A percentile compares a stretch with the other conserved stretches of the same genome.
phyloP scores from a whole-genome alignment of 257 asterid species.

The Solanum paucissectum region DNA sequence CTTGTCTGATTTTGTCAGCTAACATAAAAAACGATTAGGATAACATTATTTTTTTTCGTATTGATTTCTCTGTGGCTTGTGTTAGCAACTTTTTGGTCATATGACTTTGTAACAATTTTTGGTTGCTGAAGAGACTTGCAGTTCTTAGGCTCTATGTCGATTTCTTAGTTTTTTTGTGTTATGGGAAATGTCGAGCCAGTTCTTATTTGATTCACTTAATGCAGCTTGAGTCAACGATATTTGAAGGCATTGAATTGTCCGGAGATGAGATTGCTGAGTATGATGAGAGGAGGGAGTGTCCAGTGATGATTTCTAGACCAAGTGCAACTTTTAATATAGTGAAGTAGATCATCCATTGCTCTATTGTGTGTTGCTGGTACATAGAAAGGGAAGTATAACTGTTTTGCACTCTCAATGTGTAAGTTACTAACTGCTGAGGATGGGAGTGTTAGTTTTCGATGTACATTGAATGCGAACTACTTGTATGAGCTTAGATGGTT shows the following conservation, averaged over 20 bases:
- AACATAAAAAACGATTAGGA: not conserved
- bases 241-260: constrained; percentile 58
- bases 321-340: constrained; percentile 46
- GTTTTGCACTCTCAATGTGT: not conserved
- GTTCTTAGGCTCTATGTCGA: not conserved
- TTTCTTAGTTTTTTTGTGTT: not conserved
- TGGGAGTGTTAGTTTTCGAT: not conserved
- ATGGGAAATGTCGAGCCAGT: not conserved
- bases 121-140: not conserved
- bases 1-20: not conserved
- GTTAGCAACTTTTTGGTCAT: not conserved
- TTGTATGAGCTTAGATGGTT: not conserved
- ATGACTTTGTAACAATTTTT: not conserved
- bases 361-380: not conserved
- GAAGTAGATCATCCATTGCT: constrained; percentile 26
- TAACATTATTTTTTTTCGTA: not conserved
- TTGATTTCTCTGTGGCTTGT: not conserved
- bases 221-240: constrained; percentile 62
- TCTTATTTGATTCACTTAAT: not conserved
- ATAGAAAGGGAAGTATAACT: not conserved
- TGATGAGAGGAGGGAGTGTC: constrained; percentile 82
- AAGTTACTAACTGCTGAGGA: not conserved
- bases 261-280: constrained; percentile 67
- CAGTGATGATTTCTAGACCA: constrained; percentile 76
- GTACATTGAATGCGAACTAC: not conserved